Base-by-base conservation (phyloP, 2,329 filamentous ascomycete genomes). In the Fusarium kyushuense region DNA sequence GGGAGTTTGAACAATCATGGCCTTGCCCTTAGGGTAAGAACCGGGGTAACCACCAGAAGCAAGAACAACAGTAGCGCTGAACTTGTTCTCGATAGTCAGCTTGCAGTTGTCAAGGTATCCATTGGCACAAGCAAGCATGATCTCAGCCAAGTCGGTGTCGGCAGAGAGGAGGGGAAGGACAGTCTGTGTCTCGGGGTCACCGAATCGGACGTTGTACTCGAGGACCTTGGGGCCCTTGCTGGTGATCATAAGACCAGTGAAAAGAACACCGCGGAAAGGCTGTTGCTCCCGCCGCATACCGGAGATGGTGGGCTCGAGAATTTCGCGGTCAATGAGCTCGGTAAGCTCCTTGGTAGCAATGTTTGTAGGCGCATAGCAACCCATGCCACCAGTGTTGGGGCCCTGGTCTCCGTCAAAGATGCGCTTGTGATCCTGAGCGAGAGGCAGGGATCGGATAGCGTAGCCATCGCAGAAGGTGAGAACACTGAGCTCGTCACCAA, bases 341-440 rank as follows among this genome's bases (percentile, higher is more conserved):
- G 96, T 86, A n/a, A 97, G 84, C 64, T 90, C 88, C 52, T 89
- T 87, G 0, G 90, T 91, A 30, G 91, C 90, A 73, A 94, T 90
- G 67, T 88, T 91, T 2, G 94, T 96, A n/a, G 92, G 92, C 17
- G 94, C 94, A 79, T 98, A 98, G 77, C 94, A 97, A 52, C 96
- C 96, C 96, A 98, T 98, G 40, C 96, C 96, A 62, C 95, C 96
- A 3, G 96, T 98, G 81, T 98, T 98, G 36, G 94, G 92, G 2
- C 96, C 96, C 49, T 88, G 86, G 76, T 98, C 95, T 55, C 92
- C 93, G 75, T 99, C 96, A 54, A 92, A 92, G 69, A 96, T 94
- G 65, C 94, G 89, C 86, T 99, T 98, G 84, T 99, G 96, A 78
- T 98, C 96, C 79, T 99, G 96, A 3, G 95, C 95, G 1, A 96